Percentiles rank a stretch among this genome's conserved stretches.
Evolutionary conservation across 352 stramenopile genomes (phyloP).

Genomic region (Globisporangium iwayamae): DNA sequence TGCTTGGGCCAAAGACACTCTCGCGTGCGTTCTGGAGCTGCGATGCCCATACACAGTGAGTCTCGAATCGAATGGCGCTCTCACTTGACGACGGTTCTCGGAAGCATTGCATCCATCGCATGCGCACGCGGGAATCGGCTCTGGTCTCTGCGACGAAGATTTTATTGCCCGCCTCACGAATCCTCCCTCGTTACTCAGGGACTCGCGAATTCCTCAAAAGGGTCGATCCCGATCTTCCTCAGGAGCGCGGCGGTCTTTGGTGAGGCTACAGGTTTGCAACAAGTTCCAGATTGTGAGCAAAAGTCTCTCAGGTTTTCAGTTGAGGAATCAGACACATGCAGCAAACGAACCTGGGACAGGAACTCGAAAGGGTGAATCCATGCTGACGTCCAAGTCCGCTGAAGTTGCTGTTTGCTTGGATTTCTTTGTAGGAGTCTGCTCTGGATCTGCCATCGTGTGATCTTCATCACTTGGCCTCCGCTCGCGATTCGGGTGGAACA

Average conservation of each 20-base stretch:
- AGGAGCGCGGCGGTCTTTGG: slow-evolving; percentile 14
- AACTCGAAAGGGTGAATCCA: slow-evolving; percentile 32
- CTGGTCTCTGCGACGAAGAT: too few species aligned
- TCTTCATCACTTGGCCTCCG: not conserved
- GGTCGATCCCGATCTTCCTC: slow-evolving; percentile 12
- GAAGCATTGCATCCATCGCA: too few species aligned
- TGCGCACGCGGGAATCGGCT: too few species aligned
- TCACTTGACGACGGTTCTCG: too few species aligned
- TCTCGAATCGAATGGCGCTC: too few species aligned
- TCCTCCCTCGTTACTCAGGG: not conserved
- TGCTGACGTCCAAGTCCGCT: slow-evolving; percentile 7
- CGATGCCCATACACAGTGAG: too few species aligned
- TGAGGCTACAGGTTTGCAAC: slow-evolving; percentile 4
- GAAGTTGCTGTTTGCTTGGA: slow-evolving; percentile 12
- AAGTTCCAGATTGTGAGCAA: not conserved
- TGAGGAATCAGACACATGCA: not conserved
- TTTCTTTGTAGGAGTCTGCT: slow-evolving; percentile 17
- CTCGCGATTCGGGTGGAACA: slow-evolving; percentile 16
- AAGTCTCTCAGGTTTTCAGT: not conserved
- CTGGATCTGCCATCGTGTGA: slow-evolving; percentile 4
- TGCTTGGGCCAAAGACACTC: not conserved
- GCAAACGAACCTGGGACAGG: slow-evolving; percentile 36
- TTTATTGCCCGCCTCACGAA: too few species aligned
- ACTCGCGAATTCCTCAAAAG: slow-evolving; percentile 7
- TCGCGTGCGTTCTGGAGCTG: not conserved